Evolutionary conservation across 176 grass and related monocot species (phyloP).

Genomic region (Oryza nivara): DNA sequence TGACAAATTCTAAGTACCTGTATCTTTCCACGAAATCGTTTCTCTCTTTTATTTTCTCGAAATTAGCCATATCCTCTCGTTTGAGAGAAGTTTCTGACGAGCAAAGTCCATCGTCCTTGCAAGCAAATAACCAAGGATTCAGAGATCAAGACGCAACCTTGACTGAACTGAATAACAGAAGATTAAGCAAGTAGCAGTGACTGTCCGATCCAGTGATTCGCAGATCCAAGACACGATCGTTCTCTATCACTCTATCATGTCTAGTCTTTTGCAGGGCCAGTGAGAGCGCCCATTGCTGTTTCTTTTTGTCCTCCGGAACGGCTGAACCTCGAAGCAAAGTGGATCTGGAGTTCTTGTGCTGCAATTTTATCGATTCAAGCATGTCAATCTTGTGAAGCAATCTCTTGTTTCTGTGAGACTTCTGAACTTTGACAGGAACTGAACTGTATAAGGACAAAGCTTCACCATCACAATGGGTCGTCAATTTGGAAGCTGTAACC

Average conservation of each 20-base stretch:
- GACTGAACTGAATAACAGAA: not conserved
- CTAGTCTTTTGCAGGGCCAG: not conserved
- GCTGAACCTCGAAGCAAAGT: not conserved
- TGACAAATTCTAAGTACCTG: no score
- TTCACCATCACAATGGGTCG: not conserved
- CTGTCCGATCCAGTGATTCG: not conserved
- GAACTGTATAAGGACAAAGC: constrained; percentile 26
- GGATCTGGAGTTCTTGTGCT: not conserved
- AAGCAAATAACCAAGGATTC: not conserved
- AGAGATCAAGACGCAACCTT: not conserved
- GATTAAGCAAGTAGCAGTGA: not conserved
- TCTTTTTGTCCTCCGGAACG: not conserved
- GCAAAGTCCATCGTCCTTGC: not conserved
- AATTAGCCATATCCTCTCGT: not conserved
- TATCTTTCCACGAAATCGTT: not conserved
- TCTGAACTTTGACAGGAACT: constrained; percentile 21
- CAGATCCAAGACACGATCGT: not conserved
- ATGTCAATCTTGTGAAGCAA: constrained; percentile 17
- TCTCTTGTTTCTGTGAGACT: not conserved
- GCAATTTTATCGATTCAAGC: not conserved
- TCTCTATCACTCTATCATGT: not conserved
- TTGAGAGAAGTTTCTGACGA: not conserved
- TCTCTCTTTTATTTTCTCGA: not conserved
- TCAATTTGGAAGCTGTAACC: not conserved
- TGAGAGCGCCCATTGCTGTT: not conserved